Conservation (phyloP, 495 filamentous ascomycete species). For the Aspergillus bertholletiae region DNA sequence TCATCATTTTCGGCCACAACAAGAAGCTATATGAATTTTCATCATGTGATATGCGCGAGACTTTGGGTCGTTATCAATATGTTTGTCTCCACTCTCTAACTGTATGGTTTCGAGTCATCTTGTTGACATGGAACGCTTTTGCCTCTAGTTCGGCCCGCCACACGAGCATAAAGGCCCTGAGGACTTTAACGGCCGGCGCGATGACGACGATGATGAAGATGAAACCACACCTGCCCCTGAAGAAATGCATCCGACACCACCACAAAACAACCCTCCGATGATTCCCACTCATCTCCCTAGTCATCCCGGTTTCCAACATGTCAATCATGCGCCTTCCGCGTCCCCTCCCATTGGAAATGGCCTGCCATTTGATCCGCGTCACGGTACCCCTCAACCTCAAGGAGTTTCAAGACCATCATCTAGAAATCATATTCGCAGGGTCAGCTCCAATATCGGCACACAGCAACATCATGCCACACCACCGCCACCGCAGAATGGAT, state of each 20-base stretch:
- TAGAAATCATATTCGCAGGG: slow-evolving; percentile 69
- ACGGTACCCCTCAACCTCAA: slow-evolving; percentile 78
- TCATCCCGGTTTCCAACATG: slow-evolving; percentile 69
- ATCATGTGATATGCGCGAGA: slow-evolving; percentile 87
- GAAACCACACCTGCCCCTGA: slow-evolving; percentile 62
- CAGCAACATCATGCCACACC: slow-evolving; percentile 59
- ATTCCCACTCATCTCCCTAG: slow-evolving; percentile 74
- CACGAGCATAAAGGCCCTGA: slow-evolving; percentile 95
- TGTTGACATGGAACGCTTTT: not conserved
- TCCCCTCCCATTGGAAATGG: slow-evolving; percentile 89
- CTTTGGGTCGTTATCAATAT: slow-evolving; percentile 81
- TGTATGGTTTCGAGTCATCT: not conserved
- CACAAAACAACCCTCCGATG: slow-evolving; percentile 53
- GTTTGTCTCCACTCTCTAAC: slow-evolving; percentile 50
- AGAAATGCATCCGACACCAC: slow-evolving; percentile 47
- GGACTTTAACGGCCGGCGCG: slow-evolving; percentile 84
- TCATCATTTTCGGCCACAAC: slow-evolving; percentile 96
- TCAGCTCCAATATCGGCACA: slow-evolving; percentile 71
- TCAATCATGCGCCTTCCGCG: slow-evolving; percentile 81
- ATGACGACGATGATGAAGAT: slow-evolving; percentile 78
- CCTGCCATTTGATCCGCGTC: slow-evolving; percentile 64
- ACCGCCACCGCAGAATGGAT: slow-evolving; percentile 66
- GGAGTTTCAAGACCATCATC: slow-evolving; percentile 76
- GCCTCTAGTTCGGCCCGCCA: slow-evolving; percentile 73
- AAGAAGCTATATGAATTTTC: slow-evolving; percentile 99